Conservation (phyloP, 2,329 filamentous ascomycete species). For the Helotiales sp. region DNA sequence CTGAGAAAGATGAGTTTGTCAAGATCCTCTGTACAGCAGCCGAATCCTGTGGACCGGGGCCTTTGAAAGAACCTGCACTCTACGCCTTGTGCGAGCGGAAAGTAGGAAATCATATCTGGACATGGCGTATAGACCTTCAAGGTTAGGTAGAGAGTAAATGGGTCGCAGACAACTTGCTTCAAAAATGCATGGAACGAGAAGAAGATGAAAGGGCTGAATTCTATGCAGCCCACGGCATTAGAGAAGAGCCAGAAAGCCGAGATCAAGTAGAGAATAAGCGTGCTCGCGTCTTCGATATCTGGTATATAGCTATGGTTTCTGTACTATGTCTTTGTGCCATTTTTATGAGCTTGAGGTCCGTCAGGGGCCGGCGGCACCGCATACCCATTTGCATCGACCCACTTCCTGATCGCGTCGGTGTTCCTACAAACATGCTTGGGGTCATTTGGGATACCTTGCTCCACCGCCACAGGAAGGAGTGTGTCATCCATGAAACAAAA, state of each 20-base stretch:
- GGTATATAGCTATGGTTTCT: too few species aligned
- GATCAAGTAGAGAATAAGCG: constrained; percentile 19
- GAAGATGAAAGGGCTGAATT: constrained; percentile 12
- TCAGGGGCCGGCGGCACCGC: too few species aligned
- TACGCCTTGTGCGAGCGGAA: constrained; percentile 17
- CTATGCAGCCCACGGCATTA: constrained; percentile 11
- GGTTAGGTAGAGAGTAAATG: constrained; percentile 16
- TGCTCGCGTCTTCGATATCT: constrained; percentile 15
- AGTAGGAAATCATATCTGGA: constrained; percentile 20
- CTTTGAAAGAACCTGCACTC: constrained; percentile 15
- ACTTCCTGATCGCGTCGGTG: too few species aligned
- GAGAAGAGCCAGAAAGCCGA: constrained; percentile 19
- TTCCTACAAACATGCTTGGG: too few species aligned
- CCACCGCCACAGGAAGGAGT: too few species aligned
- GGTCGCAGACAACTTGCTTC: constrained; percentile 12
- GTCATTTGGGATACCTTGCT: too few species aligned
- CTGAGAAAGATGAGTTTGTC: constrained; percentile 19
- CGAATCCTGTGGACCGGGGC: constrained; percentile 17
- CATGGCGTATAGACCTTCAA: constrained; percentile 18
- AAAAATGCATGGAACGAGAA: constrained; percentile 13
- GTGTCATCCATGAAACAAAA: too few species aligned
- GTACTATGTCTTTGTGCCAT: too few species aligned
- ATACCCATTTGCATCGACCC: too few species aligned
- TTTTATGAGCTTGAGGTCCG: too few species aligned
- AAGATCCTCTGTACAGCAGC: constrained; percentile 15